These are phyloP conservation scores for Westerdykella aurantiaca DNA, from an alignment of 2,329 filamentous ascomycete genomes.

Conservation along the genomic window DNA sequence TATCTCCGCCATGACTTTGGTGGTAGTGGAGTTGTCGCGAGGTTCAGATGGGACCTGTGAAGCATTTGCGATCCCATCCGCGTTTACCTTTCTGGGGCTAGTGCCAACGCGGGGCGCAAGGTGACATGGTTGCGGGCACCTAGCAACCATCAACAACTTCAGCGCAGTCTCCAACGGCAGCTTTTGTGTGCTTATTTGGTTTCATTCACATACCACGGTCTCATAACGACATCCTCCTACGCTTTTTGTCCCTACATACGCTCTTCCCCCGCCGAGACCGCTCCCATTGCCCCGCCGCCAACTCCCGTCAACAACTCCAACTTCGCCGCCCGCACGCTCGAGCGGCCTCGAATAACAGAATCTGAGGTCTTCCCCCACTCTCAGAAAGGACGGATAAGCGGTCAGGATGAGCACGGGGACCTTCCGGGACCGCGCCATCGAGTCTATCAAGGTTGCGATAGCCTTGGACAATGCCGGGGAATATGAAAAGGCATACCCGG, in stretches of 20 bases:
- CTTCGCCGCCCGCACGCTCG: neutral
- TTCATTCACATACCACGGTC: no score
- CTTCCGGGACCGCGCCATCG: slow-evolving; percentile 93
- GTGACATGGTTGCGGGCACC: slow-evolving; percentile 2
- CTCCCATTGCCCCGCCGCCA: slow-evolving; percentile 8
- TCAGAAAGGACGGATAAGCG: neutral
- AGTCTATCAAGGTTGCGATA: slow-evolving; percentile 95
- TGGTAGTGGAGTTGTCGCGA: neutral
- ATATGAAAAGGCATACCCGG: slow-evolving; percentile 94
- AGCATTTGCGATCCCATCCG: neutral
- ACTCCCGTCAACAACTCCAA: slow-evolving; percentile 9
- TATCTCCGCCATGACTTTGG: slow-evolving; percentile 44
- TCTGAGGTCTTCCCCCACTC: no score
- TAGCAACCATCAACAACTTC: slow-evolving; percentile 8
- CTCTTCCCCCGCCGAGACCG: neutral
- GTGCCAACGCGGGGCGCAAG: slow-evolving; percentile 7
- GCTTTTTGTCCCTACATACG: neutral
- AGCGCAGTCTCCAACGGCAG: neutral
- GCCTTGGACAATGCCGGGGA: slow-evolving; percentile 91
- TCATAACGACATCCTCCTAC: neutral
- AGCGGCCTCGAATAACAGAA: neutral
- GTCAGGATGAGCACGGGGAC: slow-evolving; percentile 83
- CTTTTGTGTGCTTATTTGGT: neutral
- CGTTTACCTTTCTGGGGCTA: slow-evolving; percentile 1
- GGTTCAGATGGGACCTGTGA: neutral